These are phyloP conservation scores for Porodaedalea pini DNA, from an alignment of 1,284 basidiomycete species.

Conservation along the genomic window DNA sequence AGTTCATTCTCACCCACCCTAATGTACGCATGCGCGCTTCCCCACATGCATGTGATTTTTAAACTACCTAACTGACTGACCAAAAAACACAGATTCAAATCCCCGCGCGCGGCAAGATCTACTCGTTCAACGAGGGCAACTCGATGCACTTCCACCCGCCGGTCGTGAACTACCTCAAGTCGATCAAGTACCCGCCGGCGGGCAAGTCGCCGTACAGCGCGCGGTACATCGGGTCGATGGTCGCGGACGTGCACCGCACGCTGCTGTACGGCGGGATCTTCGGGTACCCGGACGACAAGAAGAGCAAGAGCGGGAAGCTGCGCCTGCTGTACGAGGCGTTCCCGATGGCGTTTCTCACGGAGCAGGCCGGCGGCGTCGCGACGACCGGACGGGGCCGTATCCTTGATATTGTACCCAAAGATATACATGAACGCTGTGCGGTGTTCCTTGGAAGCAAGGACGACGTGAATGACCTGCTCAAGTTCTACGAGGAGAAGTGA, in stretches of 20 bases:
- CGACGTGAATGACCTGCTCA: slow-evolving; percentile 87
- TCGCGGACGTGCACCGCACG: slow-evolving; percentile 95
- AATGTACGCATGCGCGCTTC: slow-evolving; percentile 52
- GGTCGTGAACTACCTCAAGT: slow-evolving; percentile 85
- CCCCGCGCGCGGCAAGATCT: slow-evolving; percentile 94
- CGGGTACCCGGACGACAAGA: slow-evolving; percentile 97
- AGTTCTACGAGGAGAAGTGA: slow-evolving; percentile 58
- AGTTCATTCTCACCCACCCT: slow-evolving; percentile 99
- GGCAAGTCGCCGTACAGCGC: slow-evolving; percentile 85
- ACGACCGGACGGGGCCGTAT: slow-evolving; percentile 93
- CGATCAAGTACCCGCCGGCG: slow-evolving; percentile 85
- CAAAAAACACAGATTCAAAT: slow-evolving; percentile 71
- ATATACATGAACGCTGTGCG: slow-evolving; percentile 90
- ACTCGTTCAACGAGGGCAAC: slow-evolving; percentile 99
- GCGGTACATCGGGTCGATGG: slow-evolving; percentile 99
- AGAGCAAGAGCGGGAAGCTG: slow-evolving; percentile 94
- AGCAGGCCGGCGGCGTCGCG: slow-evolving; percentile 94
- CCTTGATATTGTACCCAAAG: slow-evolving; percentile 86
- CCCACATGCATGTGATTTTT: slow-evolving; percentile 3
- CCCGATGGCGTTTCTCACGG: slow-evolving; percentile 97
- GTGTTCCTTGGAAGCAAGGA: slow-evolving; percentile 95
- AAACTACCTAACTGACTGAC: slow-evolving; percentile 6
- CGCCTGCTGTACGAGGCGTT: slow-evolving; percentile 97
- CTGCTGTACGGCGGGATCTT: slow-evolving; percentile 98
- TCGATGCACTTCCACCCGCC: slow-evolving; percentile 90